These are phyloP conservation scores for Cenococcum geophilum DNA, from an alignment of 495 filamentous ascomycete genomes.

Conservation along the genomic window DNA sequence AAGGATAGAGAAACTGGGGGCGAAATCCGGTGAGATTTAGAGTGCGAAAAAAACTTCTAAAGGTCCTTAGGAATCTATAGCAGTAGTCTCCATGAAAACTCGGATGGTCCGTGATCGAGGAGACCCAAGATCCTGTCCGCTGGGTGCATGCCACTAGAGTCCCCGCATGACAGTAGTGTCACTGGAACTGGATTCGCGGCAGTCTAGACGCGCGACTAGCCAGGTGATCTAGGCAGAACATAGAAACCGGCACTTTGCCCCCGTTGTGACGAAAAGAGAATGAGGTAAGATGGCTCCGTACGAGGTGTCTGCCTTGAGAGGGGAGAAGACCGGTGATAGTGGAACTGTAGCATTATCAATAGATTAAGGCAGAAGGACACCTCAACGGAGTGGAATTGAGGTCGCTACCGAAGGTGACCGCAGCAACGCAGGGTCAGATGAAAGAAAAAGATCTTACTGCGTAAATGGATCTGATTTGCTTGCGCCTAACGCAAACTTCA, in stretches of 20 bases:
- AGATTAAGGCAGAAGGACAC: constrained; percentile 2
- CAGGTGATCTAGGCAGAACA: constrained; percentile 9
- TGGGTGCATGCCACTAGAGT: constrained; percentile 16
- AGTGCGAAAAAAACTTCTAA: background rate
- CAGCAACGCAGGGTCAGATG: constrained; percentile 15
- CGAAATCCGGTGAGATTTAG: constrained; percentile 20
- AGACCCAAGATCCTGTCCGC: constrained; percentile 13
- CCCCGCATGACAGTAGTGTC: constrained; percentile 19
- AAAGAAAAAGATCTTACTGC: background rate
- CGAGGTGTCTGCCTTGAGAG: constrained; percentile 19
- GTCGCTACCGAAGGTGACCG: background rate
- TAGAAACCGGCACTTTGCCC: constrained; percentile 6
- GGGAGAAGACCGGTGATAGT: constrained; percentile 23
- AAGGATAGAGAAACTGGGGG: constrained; percentile 20
- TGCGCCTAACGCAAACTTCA: background rate
- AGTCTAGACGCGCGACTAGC: constrained; percentile 17
- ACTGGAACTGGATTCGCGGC: constrained; percentile 13
- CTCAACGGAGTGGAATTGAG: background rate
- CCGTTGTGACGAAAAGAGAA: constrained; percentile 11
- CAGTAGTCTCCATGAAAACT: background rate
- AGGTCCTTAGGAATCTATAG: background rate
- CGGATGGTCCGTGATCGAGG: background rate
- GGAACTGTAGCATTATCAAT: constrained; percentile 5
- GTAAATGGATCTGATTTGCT: background rate
- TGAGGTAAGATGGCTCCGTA: constrained; percentile 13